Percentiles rank a stretch among this genome's conserved stretches.
These are phyloP conservation scores for Alternaria novae-zelandiae DNA, from an alignment of 2,329 filamentous ascomycete genomes.

Conservation along the genomic window DNA sequence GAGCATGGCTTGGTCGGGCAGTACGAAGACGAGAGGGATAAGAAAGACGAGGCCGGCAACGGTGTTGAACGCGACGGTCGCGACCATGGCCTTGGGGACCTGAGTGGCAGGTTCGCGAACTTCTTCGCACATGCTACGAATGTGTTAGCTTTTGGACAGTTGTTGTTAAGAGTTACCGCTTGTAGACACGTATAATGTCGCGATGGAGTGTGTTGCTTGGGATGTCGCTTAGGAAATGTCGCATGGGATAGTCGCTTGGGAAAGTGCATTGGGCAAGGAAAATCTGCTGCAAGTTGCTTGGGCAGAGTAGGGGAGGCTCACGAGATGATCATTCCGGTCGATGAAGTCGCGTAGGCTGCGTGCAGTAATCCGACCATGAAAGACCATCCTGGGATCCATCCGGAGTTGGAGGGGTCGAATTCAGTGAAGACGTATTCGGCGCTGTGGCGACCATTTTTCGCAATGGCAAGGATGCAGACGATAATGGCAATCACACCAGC, in stretches of 20 bases:
- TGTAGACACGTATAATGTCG: conserved; percentile 22
- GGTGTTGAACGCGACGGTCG: conserved; percentile 70
- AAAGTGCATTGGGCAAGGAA: conserved; percentile 23
- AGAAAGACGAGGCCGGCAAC: conserved; percentile 71
- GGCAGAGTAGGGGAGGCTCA: conserved; percentile 54
- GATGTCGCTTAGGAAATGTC: conserved; percentile 24
- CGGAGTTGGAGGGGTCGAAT: conserved; percentile 69
- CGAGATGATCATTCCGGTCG: conserved; percentile 81
- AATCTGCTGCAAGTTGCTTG: conserved; percentile 33
- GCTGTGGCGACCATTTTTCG: conserved; percentile 69
- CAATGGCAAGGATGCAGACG: conserved; percentile 67
- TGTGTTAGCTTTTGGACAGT: conserved; percentile 33
- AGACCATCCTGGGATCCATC: conserved; percentile 74
- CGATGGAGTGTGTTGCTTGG: conserved; percentile 22
- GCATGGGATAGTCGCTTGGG: conserved; percentile 27
- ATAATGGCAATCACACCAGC: conserved; percentile 71
- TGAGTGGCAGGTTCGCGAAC: conserved; percentile 69
- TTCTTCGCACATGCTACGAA: conserved; percentile 74
- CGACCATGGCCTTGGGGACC: conserved; percentile 75
- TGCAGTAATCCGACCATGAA: conserved; percentile 76
- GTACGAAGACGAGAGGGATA: conserved; percentile 71
- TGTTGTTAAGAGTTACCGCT: conserved; percentile 17
- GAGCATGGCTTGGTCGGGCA: conserved; percentile 66
- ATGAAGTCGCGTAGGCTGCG: conserved; percentile 75
- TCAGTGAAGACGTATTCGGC: conserved; percentile 70